Evolutionary conservation across 1,284 basidiomycete species (phyloP), one percentile per base, ranked within the genome.

Genomic region (Dichomitus squalens): DNA sequence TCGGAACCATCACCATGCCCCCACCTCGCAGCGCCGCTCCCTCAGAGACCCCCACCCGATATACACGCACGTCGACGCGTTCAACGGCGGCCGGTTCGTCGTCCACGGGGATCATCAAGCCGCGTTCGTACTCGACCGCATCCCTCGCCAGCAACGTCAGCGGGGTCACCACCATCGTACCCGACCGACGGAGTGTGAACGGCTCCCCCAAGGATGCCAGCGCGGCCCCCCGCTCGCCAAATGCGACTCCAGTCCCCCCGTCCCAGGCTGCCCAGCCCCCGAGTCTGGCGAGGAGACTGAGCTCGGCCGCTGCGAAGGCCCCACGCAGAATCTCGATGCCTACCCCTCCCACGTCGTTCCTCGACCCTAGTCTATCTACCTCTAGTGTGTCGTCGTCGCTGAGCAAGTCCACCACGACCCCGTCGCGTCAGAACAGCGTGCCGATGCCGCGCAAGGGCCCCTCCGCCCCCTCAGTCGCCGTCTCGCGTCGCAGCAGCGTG

Each of bases 111-210:
- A 48, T 67, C 31, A 59, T 55, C 44, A 76, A 76, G 62, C 66
- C 70, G 20, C 68, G 73, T 40, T 67, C 72, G 18, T 67, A 68
- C 51, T 75, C 72, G 1, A 70, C 67, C 48, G 73, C 68, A 11
- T 72, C 72, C 3, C 62, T 72, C 46, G 53, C 64, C 52, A 73
- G 73, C 65, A 66, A 70, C 49, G 53, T 63, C 41, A 75, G 72
- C 58, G 76, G 74, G 7, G 71, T 73, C 58, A 75, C 79, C 9
- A 79, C 79, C 29, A 69, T 79, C 54, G 75, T 75, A 36, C 78
- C 78, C 5, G 62, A 64, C 50, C 67, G 63, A 44, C 60, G 64
- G 54, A 63, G 56, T 49, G 62, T 59, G 9, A 70, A 70, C 27
- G 64, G 64, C 25, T 55, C 61, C 16, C 54, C 57, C 31, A 61